phyloP scores from a whole-genome alignment of 345 rosid genomes.

The Microcos paniculata region DNA sequence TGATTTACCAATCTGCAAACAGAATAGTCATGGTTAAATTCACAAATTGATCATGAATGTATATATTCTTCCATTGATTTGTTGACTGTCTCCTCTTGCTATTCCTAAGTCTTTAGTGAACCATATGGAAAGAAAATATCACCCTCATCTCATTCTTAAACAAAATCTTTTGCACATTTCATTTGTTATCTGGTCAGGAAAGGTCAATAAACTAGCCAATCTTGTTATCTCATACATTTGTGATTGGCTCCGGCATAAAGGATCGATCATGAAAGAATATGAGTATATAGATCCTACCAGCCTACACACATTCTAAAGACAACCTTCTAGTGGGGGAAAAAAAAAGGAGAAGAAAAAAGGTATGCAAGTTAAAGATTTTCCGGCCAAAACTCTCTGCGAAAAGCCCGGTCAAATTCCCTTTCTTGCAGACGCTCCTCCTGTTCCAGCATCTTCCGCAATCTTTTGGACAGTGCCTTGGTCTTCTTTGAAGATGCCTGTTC shows the following conservation, averaged over 20 bases:
- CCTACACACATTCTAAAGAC: neutral
- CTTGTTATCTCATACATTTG: too few species aligned
- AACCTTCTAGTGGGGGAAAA: neutral
- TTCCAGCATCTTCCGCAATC: constrained; percentile 67
- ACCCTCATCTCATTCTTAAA: neutral
- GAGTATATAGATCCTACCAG: neutral
- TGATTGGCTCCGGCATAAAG: too few species aligned
- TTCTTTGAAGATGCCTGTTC: constrained; percentile 38
- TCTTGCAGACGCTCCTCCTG: constrained; percentile 58
- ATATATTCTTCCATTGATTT: neutral
- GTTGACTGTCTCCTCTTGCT: neutral
- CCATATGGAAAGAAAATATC: neutral
- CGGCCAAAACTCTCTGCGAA: constrained; percentile 89
- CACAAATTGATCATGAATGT: neutral
- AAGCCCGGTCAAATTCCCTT: constrained; percentile 77
- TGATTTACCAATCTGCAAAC: neutral
- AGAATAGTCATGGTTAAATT: neutral
- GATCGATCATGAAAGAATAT: too few species aligned
- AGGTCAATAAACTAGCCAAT: too few species aligned
- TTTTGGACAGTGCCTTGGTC: constrained; percentile 61
- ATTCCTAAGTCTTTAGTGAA: neutral
- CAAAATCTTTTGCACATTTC: neutral
- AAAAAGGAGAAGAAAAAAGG: neutral
- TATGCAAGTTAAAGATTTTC: constrained; percentile 66
- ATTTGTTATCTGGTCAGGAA: neutral